These are phyloP conservation scores for Aspergillus ellipticus DNA, from an alignment of 495 filamentous ascomycete genomes.

Conservation along the genomic window DNA sequence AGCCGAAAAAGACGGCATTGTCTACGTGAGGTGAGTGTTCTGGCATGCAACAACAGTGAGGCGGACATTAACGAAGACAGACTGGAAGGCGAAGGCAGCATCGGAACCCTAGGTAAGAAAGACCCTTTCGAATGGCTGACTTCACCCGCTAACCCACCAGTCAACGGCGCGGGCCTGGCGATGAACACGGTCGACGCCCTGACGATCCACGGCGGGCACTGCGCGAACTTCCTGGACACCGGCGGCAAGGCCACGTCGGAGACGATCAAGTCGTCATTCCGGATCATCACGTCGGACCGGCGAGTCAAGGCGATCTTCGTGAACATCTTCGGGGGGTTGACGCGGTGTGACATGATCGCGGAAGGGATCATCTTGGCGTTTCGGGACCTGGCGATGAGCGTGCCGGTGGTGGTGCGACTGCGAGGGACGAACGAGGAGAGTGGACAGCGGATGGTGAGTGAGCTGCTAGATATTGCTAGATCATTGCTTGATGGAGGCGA, in stretches of 20 bases:
- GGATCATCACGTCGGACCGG: slow-evolving; percentile 64
- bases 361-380: slow-evolving; percentile 77
- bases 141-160: slow-evolving; percentile 26
- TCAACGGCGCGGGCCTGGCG: slow-evolving; percentile 85
- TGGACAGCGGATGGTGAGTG: slow-evolving; percentile 65
- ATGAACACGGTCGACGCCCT: slow-evolving; percentile 91
- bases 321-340: slow-evolving; percentile 89
- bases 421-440: slow-evolving; percentile 77
- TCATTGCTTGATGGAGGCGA: neutral
- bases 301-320: slow-evolving; percentile 76
- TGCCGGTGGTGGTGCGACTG: slow-evolving; percentile 81
- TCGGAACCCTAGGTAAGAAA: slow-evolving; percentile 61
- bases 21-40: slow-evolving; percentile 58
- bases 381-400: slow-evolving; percentile 59
- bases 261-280: slow-evolving; percentile 75
- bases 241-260: slow-evolving; percentile 86
- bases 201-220: slow-evolving; percentile 56
- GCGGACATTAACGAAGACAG: slow-evolving; percentile 23
- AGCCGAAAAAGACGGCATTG: slow-evolving; percentile 68
- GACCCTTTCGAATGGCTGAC: neutral
- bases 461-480: neutral
- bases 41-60: neutral
- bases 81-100: slow-evolving; percentile 47
- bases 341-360: slow-evolving; percentile 84
- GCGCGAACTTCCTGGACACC: slow-evolving; percentile 84